Base-by-base conservation (phyloP, 2,329 filamentous ascomycete species). In the Hypoxylon sp. region DNA sequence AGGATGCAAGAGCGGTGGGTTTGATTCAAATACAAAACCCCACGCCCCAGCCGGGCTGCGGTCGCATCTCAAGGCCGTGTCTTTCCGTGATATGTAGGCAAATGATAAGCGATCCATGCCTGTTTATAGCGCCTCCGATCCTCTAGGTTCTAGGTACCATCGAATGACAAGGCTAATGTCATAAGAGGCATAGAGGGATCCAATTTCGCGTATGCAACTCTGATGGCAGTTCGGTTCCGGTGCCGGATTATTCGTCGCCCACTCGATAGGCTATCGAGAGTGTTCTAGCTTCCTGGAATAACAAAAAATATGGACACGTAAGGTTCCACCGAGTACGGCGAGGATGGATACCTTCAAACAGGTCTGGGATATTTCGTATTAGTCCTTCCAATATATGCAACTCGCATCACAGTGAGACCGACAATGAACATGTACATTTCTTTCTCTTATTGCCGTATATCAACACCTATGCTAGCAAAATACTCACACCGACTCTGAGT, bases 311-410 rank as follows among this genome's bases (percentile, higher is more conserved):
- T 68, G 89, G 89, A 1, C 78, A 92, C 2, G 76, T 92, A 26
- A 26, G 90, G 90, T 4, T 90, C 87, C 6, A 92, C 90, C 0
- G 90, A 93, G 73, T 93, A 89, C 88, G 89, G 92, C 0, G 90
- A 93, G 71, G 89, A 93, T 56, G n/a, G n/a, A n/a, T n/a, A n/a
- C n/a, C n/a, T n/a, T n/a, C n/a, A n/a, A n/a, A n/a, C n/a, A n/a
- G n/a, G n/a, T n/a, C n/a, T n/a, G n/a, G n/a, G n/a, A n/a, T n/a
- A n/a, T n/a, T n/a, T n/a, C n/a, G n/a, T n/a, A n/a, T n/a, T n/a
- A n/a, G n/a, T n/a, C n/a, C n/a, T n/a, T n/a, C n/a, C n/a, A n/a
- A n/a, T n/a, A n/a, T n/a, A n/a, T n/a, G n/a, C 13, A 4, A 32
- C 8, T 32, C 7, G 8, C 30, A 41, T 41, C 37, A 44, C 5